Evolutionary conservation across 179 eudicot species (phyloP).

Genomic region (Beta corolliflora): DNA sequence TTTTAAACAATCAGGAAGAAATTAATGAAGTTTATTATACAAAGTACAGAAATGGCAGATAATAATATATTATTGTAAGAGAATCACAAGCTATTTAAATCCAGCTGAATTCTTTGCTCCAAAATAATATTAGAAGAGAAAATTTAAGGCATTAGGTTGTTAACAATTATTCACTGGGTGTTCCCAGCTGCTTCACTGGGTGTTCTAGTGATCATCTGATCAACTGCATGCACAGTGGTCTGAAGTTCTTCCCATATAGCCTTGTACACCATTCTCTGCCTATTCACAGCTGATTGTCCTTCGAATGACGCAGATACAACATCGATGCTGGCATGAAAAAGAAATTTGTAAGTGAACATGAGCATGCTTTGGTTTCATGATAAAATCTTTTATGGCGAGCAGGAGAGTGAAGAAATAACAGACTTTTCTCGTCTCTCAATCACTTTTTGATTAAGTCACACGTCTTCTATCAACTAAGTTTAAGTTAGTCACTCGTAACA

Average conservation of each 20-base stretch:
- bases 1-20: neutral
- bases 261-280: slow-evolving; percentile 97
- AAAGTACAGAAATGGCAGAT: too few relatives aligned
- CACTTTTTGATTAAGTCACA: neutral
- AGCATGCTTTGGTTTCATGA: neutral
- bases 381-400: neutral
- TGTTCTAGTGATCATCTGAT: slow-evolving; percentile 88
- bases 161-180: slow-evolving; percentile 9
- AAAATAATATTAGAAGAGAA: too few relatives aligned
- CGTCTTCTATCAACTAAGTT: neutral
- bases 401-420: neutral
- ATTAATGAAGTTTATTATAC: neutral
- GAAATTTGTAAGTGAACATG: slow-evolving; percentile 6
- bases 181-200: slow-evolving; percentile 62
- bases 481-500: neutral
- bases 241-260: slow-evolving; percentile 98
- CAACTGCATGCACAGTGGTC: slow-evolving; percentile 86
- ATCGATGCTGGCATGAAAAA: slow-evolving; percentile 57
- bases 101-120: neutral
- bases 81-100: neutral
- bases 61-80: neutral
- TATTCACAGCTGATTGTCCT: slow-evolving; percentile 78
- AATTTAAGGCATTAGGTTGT: neutral
- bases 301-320: slow-evolving; percentile 81
- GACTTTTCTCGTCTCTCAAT: neutral